Evolutionary conservation across 2,329 filamentous ascomycete species (phyloP).

Genomic region (Lecanoromycetidae sp.): DNA sequence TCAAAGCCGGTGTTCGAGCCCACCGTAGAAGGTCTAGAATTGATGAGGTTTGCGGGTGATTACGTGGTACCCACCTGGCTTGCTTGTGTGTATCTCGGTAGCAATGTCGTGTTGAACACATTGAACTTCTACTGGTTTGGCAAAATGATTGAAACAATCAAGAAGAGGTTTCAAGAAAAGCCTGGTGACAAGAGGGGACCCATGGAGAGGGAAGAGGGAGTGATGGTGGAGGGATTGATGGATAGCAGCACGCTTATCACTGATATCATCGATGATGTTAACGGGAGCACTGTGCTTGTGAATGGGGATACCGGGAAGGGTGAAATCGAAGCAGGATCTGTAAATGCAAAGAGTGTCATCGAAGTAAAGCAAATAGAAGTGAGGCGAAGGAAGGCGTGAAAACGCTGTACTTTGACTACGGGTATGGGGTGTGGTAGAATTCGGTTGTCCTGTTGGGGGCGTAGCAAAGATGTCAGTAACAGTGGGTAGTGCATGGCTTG

Average conservation of each 20-base stretch:
- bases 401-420: background rate
- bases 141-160: slow-evolving; percentile 55
- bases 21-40: slow-evolving; percentile 21
- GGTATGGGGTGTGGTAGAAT: no score
- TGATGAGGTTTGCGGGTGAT: slow-evolving; percentile 16
- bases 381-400: slow-evolving; percentile 9
- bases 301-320: slow-evolving; percentile 20
- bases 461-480: no score
- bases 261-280: slow-evolving; percentile 20
- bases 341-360: slow-evolving; percentile 11
- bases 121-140: slow-evolving; percentile 56
- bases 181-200: slow-evolving; percentile 21
- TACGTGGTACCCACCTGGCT: slow-evolving; percentile 44
- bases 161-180: slow-evolving; percentile 48
- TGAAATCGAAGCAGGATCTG: slow-evolving; percentile 4
- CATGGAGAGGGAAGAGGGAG: slow-evolving; percentile 19
- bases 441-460: no score
- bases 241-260: slow-evolving; percentile 16
- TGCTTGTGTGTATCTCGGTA: slow-evolving; percentile 43
- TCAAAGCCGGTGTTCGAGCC: slow-evolving; percentile 1
- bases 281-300: slow-evolving; percentile 22
- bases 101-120: slow-evolving; percentile 48
- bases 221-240: slow-evolving; percentile 19
- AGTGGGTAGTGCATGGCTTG: no score
- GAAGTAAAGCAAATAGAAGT: slow-evolving; percentile 13